phyloP scores from a whole-genome alignment of 768 basidiomycete species.

The Filobasidium floriforme region DNA sequence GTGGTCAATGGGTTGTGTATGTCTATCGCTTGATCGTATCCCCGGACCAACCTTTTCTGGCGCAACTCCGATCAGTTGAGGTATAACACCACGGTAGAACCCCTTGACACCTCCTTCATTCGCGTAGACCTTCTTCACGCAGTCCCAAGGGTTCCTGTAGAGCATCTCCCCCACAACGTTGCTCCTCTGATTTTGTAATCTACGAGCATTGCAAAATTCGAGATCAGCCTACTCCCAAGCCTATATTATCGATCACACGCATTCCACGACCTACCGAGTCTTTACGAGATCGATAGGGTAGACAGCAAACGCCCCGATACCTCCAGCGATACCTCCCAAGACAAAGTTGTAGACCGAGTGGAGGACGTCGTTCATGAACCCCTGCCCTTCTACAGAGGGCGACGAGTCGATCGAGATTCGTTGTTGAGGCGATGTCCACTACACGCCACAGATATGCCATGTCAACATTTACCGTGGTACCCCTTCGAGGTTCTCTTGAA shows the following conservation, averaged over 20 bases:
- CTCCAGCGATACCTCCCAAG: constrained; percentile 82
- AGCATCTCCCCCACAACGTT: constrained; percentile 93
- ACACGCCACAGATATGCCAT: not conserved
- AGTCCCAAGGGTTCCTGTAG: constrained; percentile 94
- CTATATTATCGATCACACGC: not conserved
- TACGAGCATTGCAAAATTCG: constrained; percentile 38
- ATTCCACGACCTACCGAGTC: constrained; percentile 54
- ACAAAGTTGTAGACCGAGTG: constrained; percentile 78
- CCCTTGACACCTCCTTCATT: constrained; percentile 79
- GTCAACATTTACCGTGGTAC: constrained; percentile 7
- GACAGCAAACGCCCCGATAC: constrained; percentile 83
- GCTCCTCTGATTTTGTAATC: constrained; percentile 97
- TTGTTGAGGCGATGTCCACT: constrained; percentile 41
- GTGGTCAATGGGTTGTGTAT: not conserved
- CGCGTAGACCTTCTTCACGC: constrained; percentile 82
- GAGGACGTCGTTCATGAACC: constrained; percentile 53
- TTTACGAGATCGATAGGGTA: constrained; percentile 69
- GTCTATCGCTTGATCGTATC: too few species aligned
- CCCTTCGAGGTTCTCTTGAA: not conserved
- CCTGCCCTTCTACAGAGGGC: constrained; percentile 17
- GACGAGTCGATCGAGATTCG: constrained; percentile 8
- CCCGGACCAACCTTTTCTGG: constrained; percentile 36
- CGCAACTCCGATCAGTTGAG: constrained; percentile 67
- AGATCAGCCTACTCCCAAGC: not conserved
- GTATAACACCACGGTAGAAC: constrained; percentile 92